Percentiles rank a stretch among this genome's conserved stretches.
Conservation (phyloP, 169 alveolate genomes). For the Eimeria praecox region DNA sequence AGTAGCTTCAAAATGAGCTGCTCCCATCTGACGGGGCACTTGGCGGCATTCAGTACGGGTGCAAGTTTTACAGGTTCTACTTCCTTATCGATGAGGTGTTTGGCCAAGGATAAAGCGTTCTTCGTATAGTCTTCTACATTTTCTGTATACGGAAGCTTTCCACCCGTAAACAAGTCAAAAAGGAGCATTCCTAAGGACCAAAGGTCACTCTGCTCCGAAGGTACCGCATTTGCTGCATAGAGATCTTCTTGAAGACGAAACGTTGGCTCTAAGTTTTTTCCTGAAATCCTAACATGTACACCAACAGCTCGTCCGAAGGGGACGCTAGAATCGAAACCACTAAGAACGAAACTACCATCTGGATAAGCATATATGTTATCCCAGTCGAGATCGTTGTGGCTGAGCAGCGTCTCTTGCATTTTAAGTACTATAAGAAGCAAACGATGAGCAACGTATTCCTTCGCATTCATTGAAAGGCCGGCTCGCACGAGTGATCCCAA, state of each 20-base stretch:
- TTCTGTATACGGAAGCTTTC: not conserved
- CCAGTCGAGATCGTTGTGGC: constrained; percentile 19
- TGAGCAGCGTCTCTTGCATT: not conserved
- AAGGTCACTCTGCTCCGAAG: not conserved
- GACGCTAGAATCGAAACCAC: not conserved
- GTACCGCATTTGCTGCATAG: not conserved
- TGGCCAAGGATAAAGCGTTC: not conserved
- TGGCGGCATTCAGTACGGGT: not conserved
- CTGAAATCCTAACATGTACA: not conserved
- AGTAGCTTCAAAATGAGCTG: not conserved
- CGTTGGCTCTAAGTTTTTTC: not conserved
- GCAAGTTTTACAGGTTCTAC: not conserved
- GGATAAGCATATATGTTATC: not conserved
- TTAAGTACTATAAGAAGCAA: not conserved
- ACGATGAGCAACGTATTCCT: constrained; percentile 18
- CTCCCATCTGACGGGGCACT: not conserved
- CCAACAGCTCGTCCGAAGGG: not conserved
- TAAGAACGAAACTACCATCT: not conserved
- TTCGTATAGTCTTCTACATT: not conserved
- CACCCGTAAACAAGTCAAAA: constrained; percentile 9
- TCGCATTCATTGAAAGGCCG: not conserved
- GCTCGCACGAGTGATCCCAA: not conserved
- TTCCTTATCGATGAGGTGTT: not conserved
- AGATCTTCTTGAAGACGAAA: not conserved
- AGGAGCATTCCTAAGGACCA: constrained; percentile 14